These are phyloP conservation scores for Solanum pinnatisectum DNA, from an alignment of 257 asterid species.

Conservation along the genomic window DNA sequence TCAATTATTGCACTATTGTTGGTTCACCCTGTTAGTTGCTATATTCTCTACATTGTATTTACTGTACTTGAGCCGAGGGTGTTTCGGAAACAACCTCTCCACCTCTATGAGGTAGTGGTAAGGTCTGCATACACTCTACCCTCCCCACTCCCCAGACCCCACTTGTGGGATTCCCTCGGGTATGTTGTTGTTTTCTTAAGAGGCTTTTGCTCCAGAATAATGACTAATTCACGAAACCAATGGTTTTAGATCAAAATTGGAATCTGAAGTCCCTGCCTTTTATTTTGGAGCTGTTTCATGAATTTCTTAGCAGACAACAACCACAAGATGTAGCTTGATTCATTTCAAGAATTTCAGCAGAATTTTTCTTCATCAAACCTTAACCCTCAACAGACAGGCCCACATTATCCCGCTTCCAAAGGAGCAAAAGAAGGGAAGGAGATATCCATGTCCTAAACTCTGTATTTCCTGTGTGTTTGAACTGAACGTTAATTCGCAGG, in stretches of 20 bases:
- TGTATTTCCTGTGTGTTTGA: not conserved
- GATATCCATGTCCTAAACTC: not conserved
- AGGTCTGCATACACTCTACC: not conserved
- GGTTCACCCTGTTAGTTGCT: not conserved
- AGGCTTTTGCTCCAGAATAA: not conserved
- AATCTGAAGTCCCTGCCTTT: not conserved
- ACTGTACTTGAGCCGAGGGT: not conserved
- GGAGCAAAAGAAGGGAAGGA: not conserved
- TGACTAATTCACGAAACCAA: not conserved
- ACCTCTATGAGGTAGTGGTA: not conserved
- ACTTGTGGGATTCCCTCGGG: too few species aligned
- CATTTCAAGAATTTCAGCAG: not conserved
- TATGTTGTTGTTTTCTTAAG: not conserved
- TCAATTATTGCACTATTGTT: not conserved
- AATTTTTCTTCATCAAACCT: not conserved
- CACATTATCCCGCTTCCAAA: not conserved
- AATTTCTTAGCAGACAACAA: not conserved
- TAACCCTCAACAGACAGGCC: not conserved
- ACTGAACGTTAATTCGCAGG: not conserved
- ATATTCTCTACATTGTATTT: not conserved
- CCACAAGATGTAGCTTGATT: not conserved
- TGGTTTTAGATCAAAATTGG: not conserved
- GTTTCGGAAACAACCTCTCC: not conserved
- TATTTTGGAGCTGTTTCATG: not conserved
- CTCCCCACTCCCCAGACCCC: not conserved